Base-by-base conservation (phyloP, 2,329 filamentous ascomycete species). In the Cladosporium velox region DNA sequence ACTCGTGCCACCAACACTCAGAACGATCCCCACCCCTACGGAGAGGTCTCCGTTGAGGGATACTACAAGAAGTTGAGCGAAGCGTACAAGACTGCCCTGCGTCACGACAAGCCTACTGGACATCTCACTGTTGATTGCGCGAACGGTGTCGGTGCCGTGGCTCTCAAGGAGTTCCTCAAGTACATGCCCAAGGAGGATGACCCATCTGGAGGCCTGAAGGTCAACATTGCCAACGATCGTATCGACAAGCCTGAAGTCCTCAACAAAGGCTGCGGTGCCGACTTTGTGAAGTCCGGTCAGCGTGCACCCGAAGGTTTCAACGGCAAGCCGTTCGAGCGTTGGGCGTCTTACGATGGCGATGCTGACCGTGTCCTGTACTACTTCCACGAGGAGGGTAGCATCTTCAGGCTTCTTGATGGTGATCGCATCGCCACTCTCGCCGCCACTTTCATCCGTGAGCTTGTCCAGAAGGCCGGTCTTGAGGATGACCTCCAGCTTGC, bases 281-380 rank as follows among this genome's bases (percentile, higher is more conserved):
- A 99, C 80, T 98, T 88, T 73, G 95, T 99, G 79, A 99, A 99
- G 84, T 98, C 95, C 21, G 92, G 92, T 80, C 95, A 99, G 82
- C 88, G 93, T 70, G 91, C 92, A 67, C 95, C 95, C 61, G 91
- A 91, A 51, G 90, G 83, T 34, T 94, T 92, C 64, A 92, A 93
- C 77, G 91, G 91, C 52, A 85, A 87, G 35, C 85, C 88, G 1
- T 88, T 90, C 65, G 90, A 90, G 69, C 90, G 95, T 67, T 94
- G 89, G 84, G 94, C 91, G 79, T 97, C 94, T 10, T 86, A 97
- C 66, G 95, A 99, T 72, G 95, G 95, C 63, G 95, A 99, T 76
- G 95, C 95, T 18, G 95, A 99, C 78, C 91, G 95, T 66, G 85
- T 99, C 68, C 92, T 98, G 66, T 98, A 96, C 84, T 97, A 97